Base-by-base conservation (phyloP, 2,329 filamentous ascomycete genomes). In the Alternaria sp. region DNA sequence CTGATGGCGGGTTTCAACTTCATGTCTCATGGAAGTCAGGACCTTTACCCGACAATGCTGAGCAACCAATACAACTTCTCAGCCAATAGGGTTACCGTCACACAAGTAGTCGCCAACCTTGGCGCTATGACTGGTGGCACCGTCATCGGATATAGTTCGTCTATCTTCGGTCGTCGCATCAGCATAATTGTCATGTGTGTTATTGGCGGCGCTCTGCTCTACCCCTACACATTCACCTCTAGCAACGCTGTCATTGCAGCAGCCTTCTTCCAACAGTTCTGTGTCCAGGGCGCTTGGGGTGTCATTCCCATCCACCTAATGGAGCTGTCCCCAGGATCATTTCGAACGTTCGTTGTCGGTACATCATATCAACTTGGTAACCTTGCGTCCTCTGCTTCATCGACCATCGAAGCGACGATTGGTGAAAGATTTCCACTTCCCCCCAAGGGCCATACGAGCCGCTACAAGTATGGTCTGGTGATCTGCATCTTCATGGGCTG, bases 1-100 rank as follows among this genome's bases (percentile, higher is more conserved):
- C 83, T 97, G 40, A 96, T 96, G 92, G 90, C 92, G 2, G 92
- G 92, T 4, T 95, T 97, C 83, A 97, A 96, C 80, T 96, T 95
- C 75, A 93, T 95, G 91, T 91, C 89, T 18, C 92, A 94, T 74
- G 91, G 91, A 55, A 90, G 87, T 22, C 88, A 91, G 70, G 87
- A 90, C 76, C 77, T 89, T 2, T 89, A 88, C 65, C 86, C 85
- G 0, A 87, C 86, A 4, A 85, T 89, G 81, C 74, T 88, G 14
- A 70, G 80, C 78, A 91, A 85, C 65, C 83, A 87, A 68, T 87
- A 84, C 75, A 78, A 81, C 55, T 88, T 88, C 78, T 82, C 80
- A 9, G 57, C 79, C 30, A 79, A 83, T 59, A 77, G 72, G 3
- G 81, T 84, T 5, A 84, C 82, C 2, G 78, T 84, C 5, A 84